These are phyloP conservation scores for Colletotrichum tamarilloi DNA, from an alignment of 2,329 filamentous ascomycete species.

Conservation along the genomic window DNA sequence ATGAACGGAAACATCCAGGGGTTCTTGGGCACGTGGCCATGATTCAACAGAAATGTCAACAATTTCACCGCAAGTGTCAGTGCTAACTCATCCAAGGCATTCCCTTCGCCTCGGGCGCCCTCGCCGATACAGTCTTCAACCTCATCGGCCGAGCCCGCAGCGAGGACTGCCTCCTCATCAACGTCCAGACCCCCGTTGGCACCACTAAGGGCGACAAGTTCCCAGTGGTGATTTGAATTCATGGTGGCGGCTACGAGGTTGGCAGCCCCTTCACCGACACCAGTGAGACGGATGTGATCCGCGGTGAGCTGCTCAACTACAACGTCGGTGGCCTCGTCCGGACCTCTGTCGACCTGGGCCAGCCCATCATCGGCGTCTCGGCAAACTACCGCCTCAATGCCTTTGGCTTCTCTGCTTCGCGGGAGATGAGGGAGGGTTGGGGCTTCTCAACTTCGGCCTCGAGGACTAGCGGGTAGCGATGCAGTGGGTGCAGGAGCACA, in stretches of 20 bases:
- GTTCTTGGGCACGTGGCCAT: not conserved
- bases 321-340: slow-evolving; percentile 48
- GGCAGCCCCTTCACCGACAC: slow-evolving; percentile 38
- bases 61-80: accelerated
- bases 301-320: slow-evolving; percentile 41
- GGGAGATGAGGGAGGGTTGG: slow-evolving; percentile 39
- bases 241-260: slow-evolving; percentile 48
- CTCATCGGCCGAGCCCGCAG: slow-evolving; percentile 11
- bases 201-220: slow-evolving; percentile 52
- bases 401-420: slow-evolving; percentile 30
- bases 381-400: slow-evolving; percentile 74
- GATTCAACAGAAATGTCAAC: not conserved
- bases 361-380: slow-evolving; percentile 71
- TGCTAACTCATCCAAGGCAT: slow-evolving; percentile 7
- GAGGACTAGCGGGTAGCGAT: slow-evolving; percentile 44
- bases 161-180: slow-evolving; percentile 64
- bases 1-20: slow-evolving; percentile 12
- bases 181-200: slow-evolving; percentile 58
- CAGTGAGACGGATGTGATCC: slow-evolving; percentile 14
- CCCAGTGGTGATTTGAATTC: slow-evolving; percentile 51
- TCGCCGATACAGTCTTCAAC: slow-evolving; percentile 20
- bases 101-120: slow-evolving; percentile 14
- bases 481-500: slow-evolving; percentile 47
- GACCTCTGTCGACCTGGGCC: slow-evolving; percentile 52
- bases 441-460: slow-evolving; percentile 44